These are phyloP conservation scores for Micractinium sp. DNA, from an alignment of 139 green algal genomes.

Conservation along the genomic window DNA sequence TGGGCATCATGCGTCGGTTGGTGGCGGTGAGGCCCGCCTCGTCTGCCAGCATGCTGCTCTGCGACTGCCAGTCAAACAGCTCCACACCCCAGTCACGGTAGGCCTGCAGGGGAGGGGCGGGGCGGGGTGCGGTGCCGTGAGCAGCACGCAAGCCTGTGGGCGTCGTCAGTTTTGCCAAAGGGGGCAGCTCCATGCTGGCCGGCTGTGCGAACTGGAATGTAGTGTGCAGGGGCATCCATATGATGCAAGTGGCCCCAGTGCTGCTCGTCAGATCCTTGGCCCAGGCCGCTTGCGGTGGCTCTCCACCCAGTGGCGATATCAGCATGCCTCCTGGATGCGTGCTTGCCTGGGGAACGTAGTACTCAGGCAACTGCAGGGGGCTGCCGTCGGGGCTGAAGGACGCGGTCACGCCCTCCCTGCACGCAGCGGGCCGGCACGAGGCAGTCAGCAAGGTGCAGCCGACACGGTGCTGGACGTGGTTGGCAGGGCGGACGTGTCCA, in stretches of 20 bases:
- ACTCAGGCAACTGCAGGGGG: constrained; percentile 57
- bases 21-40: constrained; percentile 23
- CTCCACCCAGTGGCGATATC: neutral
- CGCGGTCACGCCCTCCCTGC: constrained; percentile 59
- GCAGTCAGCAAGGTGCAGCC: too few relatives aligned
- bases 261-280: too few relatives aligned
- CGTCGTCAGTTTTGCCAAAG: too few relatives aligned
- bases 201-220: too few relatives aligned
- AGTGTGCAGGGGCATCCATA: too few relatives aligned
- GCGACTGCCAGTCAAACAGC: constrained; percentile 79
- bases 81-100: constrained; percentile 77
- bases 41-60: constrained; percentile 61
- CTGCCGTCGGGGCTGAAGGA: constrained; percentile 56
- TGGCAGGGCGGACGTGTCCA: too few relatives aligned
- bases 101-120: constrained; percentile 35
- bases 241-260: too few relatives aligned
- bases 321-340: too few relatives aligned
- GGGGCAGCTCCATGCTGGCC: too few relatives aligned
- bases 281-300: neutral
- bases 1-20: constrained; percentile 74
- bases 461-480: too few relatives aligned
- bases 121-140: neutral
- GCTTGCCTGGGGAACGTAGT: constrained; percentile 46
- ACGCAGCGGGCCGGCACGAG: too few relatives aligned
- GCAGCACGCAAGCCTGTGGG: too few relatives aligned